These are phyloP conservation scores for Tetraselmis chui DNA, from an alignment of 139 green algal genomes.

Conservation along the genomic window DNA sequence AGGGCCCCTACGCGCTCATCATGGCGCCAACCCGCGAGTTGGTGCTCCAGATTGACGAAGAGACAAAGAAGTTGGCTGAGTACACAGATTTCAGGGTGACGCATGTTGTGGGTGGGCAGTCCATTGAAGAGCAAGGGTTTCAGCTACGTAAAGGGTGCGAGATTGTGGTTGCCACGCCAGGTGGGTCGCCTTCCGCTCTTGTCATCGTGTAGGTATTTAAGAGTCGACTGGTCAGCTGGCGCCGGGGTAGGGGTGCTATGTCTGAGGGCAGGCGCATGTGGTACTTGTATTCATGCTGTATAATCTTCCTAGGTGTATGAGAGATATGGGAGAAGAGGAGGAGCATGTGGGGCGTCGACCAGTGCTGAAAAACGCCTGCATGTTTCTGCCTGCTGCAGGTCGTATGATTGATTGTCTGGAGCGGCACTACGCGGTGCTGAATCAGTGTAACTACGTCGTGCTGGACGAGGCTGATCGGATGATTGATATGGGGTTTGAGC, in stretches of 20 bases:
- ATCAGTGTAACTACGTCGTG: constrained; percentile 99
- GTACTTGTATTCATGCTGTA: too few relatives aligned
- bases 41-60: constrained; percentile 79
- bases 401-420: constrained; percentile 94
- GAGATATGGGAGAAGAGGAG: too few relatives aligned
- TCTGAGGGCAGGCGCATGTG: too few relatives aligned
- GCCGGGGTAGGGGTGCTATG: too few relatives aligned
- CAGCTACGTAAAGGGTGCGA: constrained; percentile 79
- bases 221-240: too few relatives aligned
- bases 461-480: constrained; percentile 98
- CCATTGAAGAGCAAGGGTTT: constrained; percentile 93
- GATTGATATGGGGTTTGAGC: constrained; percentile 99
- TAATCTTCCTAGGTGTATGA: too few relatives aligned
- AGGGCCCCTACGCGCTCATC: constrained; percentile 89
- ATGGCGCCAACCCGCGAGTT: constrained; percentile 93
- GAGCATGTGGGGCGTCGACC: too few relatives aligned
- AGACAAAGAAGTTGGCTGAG: constrained; percentile 71
- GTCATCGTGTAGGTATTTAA: too few relatives aligned
- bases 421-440: constrained; percentile 87
- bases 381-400: too few relatives aligned
- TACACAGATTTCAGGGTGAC: constrained; percentile 68
- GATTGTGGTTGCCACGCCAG: constrained; percentile 95
- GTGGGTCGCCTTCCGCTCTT: not conserved
- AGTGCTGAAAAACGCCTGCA: too few relatives aligned
- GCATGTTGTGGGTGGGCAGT: constrained; percentile 89